These are phyloP conservation scores for Coniferiporia weirii DNA, from an alignment of 1,284 basidiomycete genomes.

Conservation along the genomic window DNA sequence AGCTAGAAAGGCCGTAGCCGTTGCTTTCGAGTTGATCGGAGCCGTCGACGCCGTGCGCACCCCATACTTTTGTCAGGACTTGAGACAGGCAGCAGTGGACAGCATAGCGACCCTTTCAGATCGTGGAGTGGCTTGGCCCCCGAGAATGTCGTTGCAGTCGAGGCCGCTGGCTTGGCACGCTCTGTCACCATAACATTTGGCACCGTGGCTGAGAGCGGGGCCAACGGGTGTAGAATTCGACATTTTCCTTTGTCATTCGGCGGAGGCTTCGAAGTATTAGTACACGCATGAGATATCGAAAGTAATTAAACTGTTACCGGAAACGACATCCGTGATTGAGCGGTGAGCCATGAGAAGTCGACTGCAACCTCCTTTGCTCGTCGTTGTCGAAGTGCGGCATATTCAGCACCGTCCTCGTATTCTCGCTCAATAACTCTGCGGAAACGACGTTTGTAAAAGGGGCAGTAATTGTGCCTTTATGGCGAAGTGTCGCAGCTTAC, in stretches of 20 bases:
- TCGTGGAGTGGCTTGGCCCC: background rate
- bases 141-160: background rate
- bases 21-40: background rate
- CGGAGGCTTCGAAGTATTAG: background rate
- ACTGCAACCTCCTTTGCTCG: constrained; percentile 6
- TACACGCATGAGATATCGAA: background rate
- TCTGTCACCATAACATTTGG: background rate
- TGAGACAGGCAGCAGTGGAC: background rate
- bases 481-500: background rate
- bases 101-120: background rate
- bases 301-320: background rate
- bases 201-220: background rate
- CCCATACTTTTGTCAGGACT: background rate
- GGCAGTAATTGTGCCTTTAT: background rate
- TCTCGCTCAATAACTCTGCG: constrained; percentile 2
- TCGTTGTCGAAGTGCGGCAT: background rate
- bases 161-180: background rate
- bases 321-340: constrained; percentile 2
- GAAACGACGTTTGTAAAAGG: background rate
- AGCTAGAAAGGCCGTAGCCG: background rate
- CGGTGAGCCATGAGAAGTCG: constrained; percentile 5
- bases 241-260: background rate
- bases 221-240: background rate
- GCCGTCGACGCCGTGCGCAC: background rate
- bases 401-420: constrained; percentile 1